Evolutionary conservation across 2,329 filamentous ascomycete species (phyloP), one percentile per base, ranked within the genome.

Genomic region (Phyllosticta citrichinensis): DNA sequence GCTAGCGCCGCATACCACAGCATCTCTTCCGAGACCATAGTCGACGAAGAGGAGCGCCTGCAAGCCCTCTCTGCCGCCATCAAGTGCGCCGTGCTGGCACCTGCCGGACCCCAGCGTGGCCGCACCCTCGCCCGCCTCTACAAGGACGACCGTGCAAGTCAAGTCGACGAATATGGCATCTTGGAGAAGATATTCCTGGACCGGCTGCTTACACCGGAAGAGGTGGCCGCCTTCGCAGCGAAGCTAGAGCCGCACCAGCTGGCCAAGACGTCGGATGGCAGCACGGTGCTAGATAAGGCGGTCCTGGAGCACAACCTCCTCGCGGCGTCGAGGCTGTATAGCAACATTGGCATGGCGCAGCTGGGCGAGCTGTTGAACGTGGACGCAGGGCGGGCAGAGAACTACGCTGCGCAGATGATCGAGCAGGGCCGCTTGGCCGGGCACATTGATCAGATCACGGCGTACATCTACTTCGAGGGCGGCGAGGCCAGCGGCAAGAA

Each of bases 101-200:
- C 93, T 1, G 94, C 94, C 0, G 94, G 94, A 0, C 94, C 94
- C 0, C 81, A 87, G 69, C 86, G 94, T 59, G 91, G 88, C 64
- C 85, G 89, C 55, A 86, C 87, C 52, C 82, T 99, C 19, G 90
- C 86, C 4, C 86, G 88, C 58, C 79, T 99, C 14, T 96, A 96
- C 82, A 96, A 96, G 74, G 94, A 99, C 74, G 94, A 97, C 66
- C 84, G 94, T 30, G 83, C 89, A 0, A 79, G 80, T 3, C 83
- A 86, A 56, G 83, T 94, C 2, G 83, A 87, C 33, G 90, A 97
- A 75, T 93, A 88, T 70, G 80, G 85, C 56, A 97, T 99, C 59
- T 79, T 99, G 14, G 94, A 97, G 78, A 97, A 97, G 79, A 97
- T 99, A 84, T 96, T 96, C 74, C 81, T 97, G 56, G 91, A 97